Evolutionary conservation across 140 eudicot genomes (phyloP).

Genomic region (Erigeron philadelphicus): DNA sequence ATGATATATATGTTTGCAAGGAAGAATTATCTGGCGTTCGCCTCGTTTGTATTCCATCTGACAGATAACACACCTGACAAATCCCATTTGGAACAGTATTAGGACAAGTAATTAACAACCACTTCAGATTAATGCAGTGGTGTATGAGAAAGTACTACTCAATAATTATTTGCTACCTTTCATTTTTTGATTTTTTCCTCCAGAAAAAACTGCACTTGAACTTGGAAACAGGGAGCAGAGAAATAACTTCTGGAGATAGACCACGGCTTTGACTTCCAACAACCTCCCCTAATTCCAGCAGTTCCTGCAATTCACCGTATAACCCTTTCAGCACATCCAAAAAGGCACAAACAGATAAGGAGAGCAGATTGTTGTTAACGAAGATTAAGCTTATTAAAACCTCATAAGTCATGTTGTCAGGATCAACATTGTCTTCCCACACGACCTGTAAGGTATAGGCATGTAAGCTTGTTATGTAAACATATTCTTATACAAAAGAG

Average conservation of each 20-base stretch:
- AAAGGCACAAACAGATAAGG: constrained; percentile 7
- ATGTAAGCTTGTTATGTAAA: constrained; percentile 23
- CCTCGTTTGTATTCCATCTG: constrained; percentile 94
- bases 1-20: constrained; percentile 93
- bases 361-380: neutral
- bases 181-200: constrained; percentile 54
- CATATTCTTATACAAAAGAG: neutral
- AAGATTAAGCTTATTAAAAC: constrained; percentile 31
- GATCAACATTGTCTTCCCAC: constrained; percentile 89
- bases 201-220: constrained; percentile 69
- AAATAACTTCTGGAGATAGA: constrained; percentile 64
- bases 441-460: constrained; percentile 43
- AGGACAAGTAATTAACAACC: neutral
- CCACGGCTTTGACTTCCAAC: constrained; percentile 98
- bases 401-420: constrained; percentile 96
- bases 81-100: constrained; percentile 17
- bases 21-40: constrained; percentile 69
- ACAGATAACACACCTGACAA: constrained; percentile 87
- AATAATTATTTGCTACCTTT: constrained; percentile 47
- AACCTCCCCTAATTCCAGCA: constrained; percentile 86
- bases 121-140: constrained; percentile 3
- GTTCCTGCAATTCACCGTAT: constrained; percentile 46
- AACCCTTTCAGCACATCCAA: constrained; percentile 2
- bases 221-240: constrained; percentile 70
- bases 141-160: neutral